phyloP scores from a whole-genome alignment of 331 rosid genomes.

The Phaseolus coccineus region DNA sequence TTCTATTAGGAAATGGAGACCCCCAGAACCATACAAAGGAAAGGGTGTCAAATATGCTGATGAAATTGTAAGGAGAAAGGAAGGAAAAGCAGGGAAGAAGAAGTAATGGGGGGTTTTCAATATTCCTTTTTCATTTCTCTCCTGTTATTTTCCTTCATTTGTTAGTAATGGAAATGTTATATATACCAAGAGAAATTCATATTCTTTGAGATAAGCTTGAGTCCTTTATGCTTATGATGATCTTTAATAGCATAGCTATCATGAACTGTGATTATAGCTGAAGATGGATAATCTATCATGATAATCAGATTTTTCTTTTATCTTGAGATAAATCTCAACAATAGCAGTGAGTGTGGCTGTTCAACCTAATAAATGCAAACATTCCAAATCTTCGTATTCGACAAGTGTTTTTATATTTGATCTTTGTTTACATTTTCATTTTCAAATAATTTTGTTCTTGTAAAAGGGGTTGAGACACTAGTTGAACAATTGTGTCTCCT shows the following conservation, averaged over 20 bases:
- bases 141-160: slow-evolving; percentile 25
- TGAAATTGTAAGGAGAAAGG: slow-evolving; percentile 93
- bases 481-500: too few relatives aligned
- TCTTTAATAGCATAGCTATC: slow-evolving; percentile 18
- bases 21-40: slow-evolving; percentile 99
- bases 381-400: too few relatives aligned
- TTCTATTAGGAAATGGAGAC: slow-evolving; percentile 93
- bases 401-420: too few relatives aligned
- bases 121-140: slow-evolving; percentile 33
- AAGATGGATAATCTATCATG: slow-evolving; percentile 18
- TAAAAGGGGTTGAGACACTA: too few relatives aligned
- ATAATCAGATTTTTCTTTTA: neutral
- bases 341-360: neutral
- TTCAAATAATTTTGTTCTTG: too few relatives aligned
- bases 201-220: slow-evolving; percentile 31
- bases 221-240: slow-evolving; percentile 29
- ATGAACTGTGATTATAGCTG: slow-evolving; percentile 13
- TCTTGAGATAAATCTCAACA: slow-evolving; percentile 1
- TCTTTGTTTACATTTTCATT: too few relatives aligned
- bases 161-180: slow-evolving; percentile 39
- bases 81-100: slow-evolving; percentile 99
- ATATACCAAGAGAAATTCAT: slow-evolving; percentile 33
- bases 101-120: slow-evolving; percentile 54
- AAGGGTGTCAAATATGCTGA: slow-evolving; percentile 99
- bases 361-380: neutral